Conservation (phyloP, 2,329 filamentous ascomycete genomes). For the Geosmithia putterillii region DNA sequence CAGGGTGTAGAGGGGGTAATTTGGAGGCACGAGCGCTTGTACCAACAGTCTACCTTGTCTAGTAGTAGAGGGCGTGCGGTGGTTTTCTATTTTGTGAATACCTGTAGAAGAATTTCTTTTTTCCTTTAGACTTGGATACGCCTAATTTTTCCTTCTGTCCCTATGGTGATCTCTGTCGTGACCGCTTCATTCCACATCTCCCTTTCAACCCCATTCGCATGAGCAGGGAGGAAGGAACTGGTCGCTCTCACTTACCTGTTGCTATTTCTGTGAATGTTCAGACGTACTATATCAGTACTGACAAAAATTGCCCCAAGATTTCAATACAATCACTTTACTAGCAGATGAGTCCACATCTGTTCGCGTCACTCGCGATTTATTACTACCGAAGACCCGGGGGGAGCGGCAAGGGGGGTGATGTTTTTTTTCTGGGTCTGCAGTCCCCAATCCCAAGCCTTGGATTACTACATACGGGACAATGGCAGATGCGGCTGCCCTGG, state of each 20-base stretch:
- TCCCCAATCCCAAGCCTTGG: neutral
- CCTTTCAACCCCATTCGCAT: too few relatives aligned
- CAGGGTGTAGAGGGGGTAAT: conserved; percentile 59
- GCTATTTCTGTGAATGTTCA: too few relatives aligned
- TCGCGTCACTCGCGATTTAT: neutral
- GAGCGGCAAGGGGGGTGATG: neutral
- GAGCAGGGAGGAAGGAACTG: too few relatives aligned
- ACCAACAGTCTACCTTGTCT: conserved; percentile 25
- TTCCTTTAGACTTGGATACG: conserved; percentile 4
- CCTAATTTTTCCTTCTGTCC: conserved; percentile 9
- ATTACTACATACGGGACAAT: neutral
- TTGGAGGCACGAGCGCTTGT: conserved; percentile 23
- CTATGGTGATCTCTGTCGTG: neutral
- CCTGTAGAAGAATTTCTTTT: conserved; percentile 29
- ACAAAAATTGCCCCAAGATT: too few relatives aligned
- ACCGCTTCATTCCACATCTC: too few relatives aligned
- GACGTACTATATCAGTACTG: too few relatives aligned
- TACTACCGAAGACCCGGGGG: neutral
- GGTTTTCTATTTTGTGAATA: conserved; percentile 28
- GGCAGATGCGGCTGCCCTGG: neutral
- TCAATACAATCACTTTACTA: too few relatives aligned
- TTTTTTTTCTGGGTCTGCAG: neutral
- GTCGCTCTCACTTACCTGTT: too few relatives aligned
- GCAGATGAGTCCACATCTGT: too few relatives aligned
- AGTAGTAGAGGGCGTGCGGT: conserved; percentile 2